Conservation (phyloP, 1,139 yeast species). For the Candida pseudocylindracea region DNA sequence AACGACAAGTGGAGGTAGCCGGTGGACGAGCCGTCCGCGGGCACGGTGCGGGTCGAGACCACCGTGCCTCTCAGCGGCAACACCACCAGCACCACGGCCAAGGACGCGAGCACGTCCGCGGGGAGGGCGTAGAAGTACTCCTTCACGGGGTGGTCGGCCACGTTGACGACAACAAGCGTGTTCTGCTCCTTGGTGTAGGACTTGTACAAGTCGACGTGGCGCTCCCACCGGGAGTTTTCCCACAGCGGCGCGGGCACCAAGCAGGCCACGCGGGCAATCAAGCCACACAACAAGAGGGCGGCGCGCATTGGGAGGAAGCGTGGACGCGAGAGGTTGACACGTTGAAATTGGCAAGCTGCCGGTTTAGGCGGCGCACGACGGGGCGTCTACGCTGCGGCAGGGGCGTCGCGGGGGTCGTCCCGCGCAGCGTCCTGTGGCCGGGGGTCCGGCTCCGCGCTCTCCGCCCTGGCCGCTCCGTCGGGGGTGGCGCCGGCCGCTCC, state of each 20-base stretch:
- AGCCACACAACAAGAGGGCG: too few relatives aligned
- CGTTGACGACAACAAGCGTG: constrained; percentile 33
- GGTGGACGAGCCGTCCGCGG: constrained; percentile 10
- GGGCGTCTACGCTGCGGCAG: too few relatives aligned
- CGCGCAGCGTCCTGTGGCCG: too few relatives aligned
- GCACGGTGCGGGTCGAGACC: constrained; percentile 11
- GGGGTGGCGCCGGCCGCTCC: too few relatives aligned
- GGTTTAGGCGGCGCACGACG: too few relatives aligned
- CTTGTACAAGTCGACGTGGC: constrained; percentile 40
- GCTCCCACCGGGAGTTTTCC: constrained; percentile 21
- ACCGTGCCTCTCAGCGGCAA: constrained; percentile 21
- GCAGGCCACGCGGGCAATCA: too few relatives aligned
- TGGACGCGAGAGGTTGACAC: too few relatives aligned
- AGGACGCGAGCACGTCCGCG: constrained; percentile 10
- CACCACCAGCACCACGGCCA: constrained; percentile 17
- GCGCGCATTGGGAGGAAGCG: too few relatives aligned
- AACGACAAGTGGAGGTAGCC: constrained; percentile 17
- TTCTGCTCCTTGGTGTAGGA: constrained; percentile 47
- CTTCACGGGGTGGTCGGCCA: constrained; percentile 25
- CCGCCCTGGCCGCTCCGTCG: too few relatives aligned
- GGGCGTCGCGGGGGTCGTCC: too few relatives aligned
- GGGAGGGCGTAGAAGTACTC: constrained; percentile 34
- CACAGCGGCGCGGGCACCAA: constrained; percentile 7
- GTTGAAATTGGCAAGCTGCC: too few relatives aligned
- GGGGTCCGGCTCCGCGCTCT: too few relatives aligned